These are phyloP conservation scores for Saccharomyces hybrid DNA, from an alignment of 1,139 yeast genomes.

Conservation along the genomic window DNA sequence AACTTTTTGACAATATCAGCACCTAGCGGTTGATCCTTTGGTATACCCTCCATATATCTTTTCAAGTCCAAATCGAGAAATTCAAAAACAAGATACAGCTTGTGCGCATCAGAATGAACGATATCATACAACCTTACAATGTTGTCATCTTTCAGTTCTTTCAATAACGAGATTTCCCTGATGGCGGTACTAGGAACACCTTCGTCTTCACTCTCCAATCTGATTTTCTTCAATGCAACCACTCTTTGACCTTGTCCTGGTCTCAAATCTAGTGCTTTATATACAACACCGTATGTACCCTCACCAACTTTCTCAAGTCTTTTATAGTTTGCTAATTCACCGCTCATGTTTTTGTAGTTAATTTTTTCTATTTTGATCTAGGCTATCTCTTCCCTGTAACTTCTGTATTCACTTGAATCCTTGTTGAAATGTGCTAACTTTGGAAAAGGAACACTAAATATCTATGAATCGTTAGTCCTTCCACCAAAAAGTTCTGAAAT, in stretches of 20 bases:
- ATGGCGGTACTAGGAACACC: constrained; percentile 99
- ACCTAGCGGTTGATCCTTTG: constrained; percentile 86
- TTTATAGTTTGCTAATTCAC: constrained; percentile 82
- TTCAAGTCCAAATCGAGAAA: constrained; percentile 89
- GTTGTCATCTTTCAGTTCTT: constrained; percentile 88
- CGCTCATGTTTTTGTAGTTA: constrained; percentile 41
- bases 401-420: background rate
- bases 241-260: constrained; percentile 74
- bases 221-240: constrained; percentile 90
- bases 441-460: background rate
- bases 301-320: constrained; percentile 96
- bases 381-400: background rate
- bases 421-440: background rate
- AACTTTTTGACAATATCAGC: constrained; percentile 86
- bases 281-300: constrained; percentile 97
- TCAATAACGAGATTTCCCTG: constrained; percentile 86
- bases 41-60: constrained; percentile 93
- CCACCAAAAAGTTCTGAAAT: background rate
- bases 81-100: constrained; percentile 88
- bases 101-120: constrained; percentile 94
- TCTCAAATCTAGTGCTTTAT: constrained; percentile 78
- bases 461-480: background rate
- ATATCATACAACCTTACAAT: constrained; percentile 88
- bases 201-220: constrained; percentile 95
- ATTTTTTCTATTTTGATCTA: background rate